Evolutionary conservation across 169 alveolate species (phyloP).

Genomic region (Perkinsus olseni): DNA sequence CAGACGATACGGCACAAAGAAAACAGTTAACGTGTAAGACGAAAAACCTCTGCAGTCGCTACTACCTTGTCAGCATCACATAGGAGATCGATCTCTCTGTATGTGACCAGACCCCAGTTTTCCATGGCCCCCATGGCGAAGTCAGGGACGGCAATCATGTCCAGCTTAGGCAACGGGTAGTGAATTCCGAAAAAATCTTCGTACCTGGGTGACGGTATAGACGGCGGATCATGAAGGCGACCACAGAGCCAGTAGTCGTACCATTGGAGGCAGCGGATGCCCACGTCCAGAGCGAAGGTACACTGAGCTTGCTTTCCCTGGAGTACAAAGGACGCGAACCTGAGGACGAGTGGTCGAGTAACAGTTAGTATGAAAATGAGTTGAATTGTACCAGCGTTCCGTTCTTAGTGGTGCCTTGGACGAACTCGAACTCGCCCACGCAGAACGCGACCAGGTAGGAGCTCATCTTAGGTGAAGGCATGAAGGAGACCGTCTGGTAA

Average conservation of each 20-base stretch:
- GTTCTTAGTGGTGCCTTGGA: not conserved
- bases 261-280: slow-evolving; percentile 23
- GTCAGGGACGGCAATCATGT: slow-evolving; percentile 57
- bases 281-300: slow-evolving; percentile 22
- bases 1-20: too few relatives aligned
- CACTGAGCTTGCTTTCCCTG: slow-evolving; percentile 19
- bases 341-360: not conserved
- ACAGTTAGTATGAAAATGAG: not conserved
- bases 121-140: slow-evolving; percentile 76
- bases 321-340: not conserved
- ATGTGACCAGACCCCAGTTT: slow-evolving; percentile 69
- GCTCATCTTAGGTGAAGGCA: slow-evolving; percentile 5
- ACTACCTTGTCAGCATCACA: not conserved
- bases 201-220: too few relatives aligned
- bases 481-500: slow-evolving; percentile 6
- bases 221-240: too few relatives aligned
- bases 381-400: not conserved
- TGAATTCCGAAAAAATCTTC: slow-evolving; percentile 56
- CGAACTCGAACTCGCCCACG: slow-evolving; percentile 29
- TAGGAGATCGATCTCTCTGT: slow-evolving; percentile 38
- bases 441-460: slow-evolving; percentile 26
- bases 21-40: too few relatives aligned
- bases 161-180: slow-evolving; percentile 63
- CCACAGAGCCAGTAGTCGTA: too few relatives aligned
- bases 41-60: too few relatives aligned